phyloP scores from a whole-genome alignment of 306 rosid genomes.

The Fragaria vesca region DNA sequence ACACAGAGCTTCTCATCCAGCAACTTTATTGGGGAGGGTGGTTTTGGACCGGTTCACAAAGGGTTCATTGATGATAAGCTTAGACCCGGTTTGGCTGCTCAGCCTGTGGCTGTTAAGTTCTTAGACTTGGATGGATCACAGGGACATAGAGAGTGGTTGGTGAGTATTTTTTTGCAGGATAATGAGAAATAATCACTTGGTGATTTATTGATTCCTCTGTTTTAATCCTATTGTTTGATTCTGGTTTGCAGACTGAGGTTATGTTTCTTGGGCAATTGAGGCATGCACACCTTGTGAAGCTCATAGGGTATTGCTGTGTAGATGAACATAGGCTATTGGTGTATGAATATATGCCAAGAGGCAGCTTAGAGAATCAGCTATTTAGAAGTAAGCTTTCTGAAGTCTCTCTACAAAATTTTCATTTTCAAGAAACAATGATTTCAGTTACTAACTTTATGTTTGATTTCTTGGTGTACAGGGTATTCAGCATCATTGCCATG shows the following conservation, averaged over 20 bases:
- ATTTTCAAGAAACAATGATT: not conserved
- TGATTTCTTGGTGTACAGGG: slow-evolving; percentile 39
- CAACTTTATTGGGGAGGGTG: slow-evolving; percentile 89
- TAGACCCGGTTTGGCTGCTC: slow-evolving; percentile 68
- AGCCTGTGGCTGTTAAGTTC: slow-evolving; percentile 90
- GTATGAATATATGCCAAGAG: slow-evolving; percentile 90
- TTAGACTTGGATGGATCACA: slow-evolving; percentile 84
- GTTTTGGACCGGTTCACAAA: slow-evolving; percentile 96
- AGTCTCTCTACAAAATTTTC: not conserved
- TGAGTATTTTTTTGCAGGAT: slow-evolving; percentile 27
- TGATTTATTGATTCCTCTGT: not conserved
- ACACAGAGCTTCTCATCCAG: slow-evolving; percentile 69
- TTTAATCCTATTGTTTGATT: slow-evolving; percentile 10
- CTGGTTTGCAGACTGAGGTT: slow-evolving; percentile 72
- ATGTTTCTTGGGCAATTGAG: slow-evolving; percentile 86
- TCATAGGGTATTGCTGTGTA: slow-evolving; percentile 93
- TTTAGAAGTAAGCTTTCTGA: slow-evolving; percentile 64
- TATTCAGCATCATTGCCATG: slow-evolving; percentile 73
- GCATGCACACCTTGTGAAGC: slow-evolving; percentile 78
- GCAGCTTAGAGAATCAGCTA: slow-evolving; percentile 91
- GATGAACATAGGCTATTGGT: slow-evolving; percentile 84
- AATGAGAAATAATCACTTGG: not conserved
- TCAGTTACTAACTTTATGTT: not conserved
- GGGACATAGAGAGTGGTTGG: slow-evolving; percentile 99
- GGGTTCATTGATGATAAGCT: slow-evolving; percentile 92